Base-by-base conservation (phyloP, 306 rosid genomes). In the Inga leiocalycina region DNA sequence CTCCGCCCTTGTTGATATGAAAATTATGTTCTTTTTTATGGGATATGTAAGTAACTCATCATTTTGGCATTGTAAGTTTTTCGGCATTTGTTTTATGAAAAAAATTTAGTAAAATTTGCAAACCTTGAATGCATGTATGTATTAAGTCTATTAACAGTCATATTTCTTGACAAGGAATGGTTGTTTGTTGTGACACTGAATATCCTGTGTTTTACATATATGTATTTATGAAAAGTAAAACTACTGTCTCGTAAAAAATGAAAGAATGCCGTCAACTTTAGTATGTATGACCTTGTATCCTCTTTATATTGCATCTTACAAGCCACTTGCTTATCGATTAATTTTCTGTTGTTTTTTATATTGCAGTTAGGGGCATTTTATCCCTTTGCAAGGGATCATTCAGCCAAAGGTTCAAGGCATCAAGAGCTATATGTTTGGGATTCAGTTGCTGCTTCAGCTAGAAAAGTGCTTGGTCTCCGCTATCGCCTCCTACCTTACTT, bases 371-470 rank as follows among this genome's bases (percentile, higher is more conserved):
- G 98, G 46, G 97, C 98, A 13, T 93, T 95, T 81, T 93, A 95
- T 74, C 98, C 98, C 7, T 93, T 95, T 85, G 74, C 98, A 5
- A 92, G 98, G 87, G 98, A 93, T 85, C 98, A 95, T 87, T 90
- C 98, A 0, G 90, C 2, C 0, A 88, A 32, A 80, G 15, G 0
- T 15, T 48, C 90, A 15, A 86, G 34, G 66, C 89, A 90, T 41
- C 98, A 86, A 88, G 98, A 95, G 90, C 97, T 93, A 35, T 95
- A 93, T 85, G 80, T 95, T 62, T 95, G 98, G 98, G 92, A 91
- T 8, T 88, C 97, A 13, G 98, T 95, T 83, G 97, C 98, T 79
- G 89, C 87, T 79, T 67, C 97, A 54, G 93, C 98, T 62, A 88
- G 90, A 86, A 92, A 89, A 87, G 98, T 93, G 48, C 93, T 95